Percentiles rank a stretch among this genome's conserved stretches.
phyloP scores from a whole-genome alignment of 129 eudicot species.

The Chrysanthemum makinoi region DNA sequence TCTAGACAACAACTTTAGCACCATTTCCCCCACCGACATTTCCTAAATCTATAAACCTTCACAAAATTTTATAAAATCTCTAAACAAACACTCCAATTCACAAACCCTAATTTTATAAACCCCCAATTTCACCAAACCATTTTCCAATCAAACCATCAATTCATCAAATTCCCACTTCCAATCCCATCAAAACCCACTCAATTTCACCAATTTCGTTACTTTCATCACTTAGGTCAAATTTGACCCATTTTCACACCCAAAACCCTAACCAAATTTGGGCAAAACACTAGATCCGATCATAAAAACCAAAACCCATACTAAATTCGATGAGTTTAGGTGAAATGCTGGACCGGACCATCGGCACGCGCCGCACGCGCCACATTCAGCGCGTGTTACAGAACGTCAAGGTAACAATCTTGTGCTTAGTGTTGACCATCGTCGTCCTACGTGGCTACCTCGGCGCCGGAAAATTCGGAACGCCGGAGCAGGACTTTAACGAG shows the following conservation, averaged over 20 bases:
- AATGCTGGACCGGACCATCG: conserved; percentile 54
- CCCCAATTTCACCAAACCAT: not conserved
- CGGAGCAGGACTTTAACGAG: conserved; percentile 70
- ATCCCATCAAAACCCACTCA: not conserved
- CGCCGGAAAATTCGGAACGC: conserved; percentile 84
- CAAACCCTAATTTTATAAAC: not conserved
- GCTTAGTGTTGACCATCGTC: conserved; percentile 59
- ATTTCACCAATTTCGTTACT: not conserved
- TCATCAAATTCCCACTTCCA: not conserved
- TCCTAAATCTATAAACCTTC: conserved; percentile 17
- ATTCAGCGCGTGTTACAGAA: conserved; percentile 48
- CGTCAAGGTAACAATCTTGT: conserved; percentile 67
- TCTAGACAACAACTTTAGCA: conserved; percentile 30
- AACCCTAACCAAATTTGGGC: conserved; percentile 10
- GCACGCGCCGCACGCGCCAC: conserved; percentile 60
- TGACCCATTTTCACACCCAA: not conserved
- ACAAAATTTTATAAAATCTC: not conserved
- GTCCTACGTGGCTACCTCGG: conserved; percentile 72
- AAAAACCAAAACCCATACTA: not conserved
- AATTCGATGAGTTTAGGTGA: not conserved
- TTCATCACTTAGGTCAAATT: too few species aligned
- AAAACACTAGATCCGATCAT: conserved; percentile 16
- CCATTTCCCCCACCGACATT: conserved; percentile 41
- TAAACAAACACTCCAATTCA: not conserved
- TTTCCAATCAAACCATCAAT: not conserved